phyloP scores from a whole-genome alignment of 2,329 filamentous ascomycete genomes.

The Metarhizium guizhouense region DNA sequence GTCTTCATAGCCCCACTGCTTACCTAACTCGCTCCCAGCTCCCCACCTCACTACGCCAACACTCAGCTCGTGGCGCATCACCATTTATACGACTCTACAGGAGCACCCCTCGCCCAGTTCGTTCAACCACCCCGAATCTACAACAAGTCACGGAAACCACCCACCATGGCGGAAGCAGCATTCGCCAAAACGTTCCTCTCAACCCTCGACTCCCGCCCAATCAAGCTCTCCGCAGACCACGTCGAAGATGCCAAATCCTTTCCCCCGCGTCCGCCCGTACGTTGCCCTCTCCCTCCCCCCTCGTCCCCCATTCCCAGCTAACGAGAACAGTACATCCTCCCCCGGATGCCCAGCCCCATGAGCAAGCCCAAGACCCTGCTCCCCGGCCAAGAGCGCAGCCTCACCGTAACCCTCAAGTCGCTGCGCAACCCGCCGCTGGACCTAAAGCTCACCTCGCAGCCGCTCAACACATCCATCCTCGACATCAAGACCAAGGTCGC shows the following conservation, averaged over 20 bases:
- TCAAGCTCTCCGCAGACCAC: conserved; percentile 82
- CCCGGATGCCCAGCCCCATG: conserved; percentile 54
- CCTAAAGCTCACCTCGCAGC: conserved; percentile 53
- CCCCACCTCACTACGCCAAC: neutral
- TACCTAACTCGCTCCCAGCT: neutral
- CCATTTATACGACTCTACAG: neutral
- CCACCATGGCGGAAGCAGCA: conserved; percentile 66
- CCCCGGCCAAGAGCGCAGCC: conserved; percentile 43
- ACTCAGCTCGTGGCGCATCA: neutral
- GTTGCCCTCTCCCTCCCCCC: conserved; percentile 5
- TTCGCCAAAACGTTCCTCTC: conserved; percentile 82
- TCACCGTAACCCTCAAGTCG: conserved; percentile 60
- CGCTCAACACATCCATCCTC: conserved; percentile 63
- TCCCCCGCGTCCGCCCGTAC: conserved; percentile 66
- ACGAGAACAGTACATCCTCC: conserved; percentile 55
- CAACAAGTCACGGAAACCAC: too few relatives aligned
- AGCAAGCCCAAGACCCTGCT: conserved; percentile 37
- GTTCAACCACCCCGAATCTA: too few relatives aligned
- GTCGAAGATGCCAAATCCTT: conserved; percentile 77
- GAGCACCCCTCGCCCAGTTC: too few relatives aligned
- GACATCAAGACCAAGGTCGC: conserved; percentile 68
- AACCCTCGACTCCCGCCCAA: conserved; percentile 66
- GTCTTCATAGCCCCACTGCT: neutral
- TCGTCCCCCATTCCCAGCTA: too few relatives aligned
- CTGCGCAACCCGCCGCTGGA: conserved; percentile 66